Base-by-base conservation (phyloP, 2,329 filamentous ascomycete species). In the Epichloe festucae region DNA sequence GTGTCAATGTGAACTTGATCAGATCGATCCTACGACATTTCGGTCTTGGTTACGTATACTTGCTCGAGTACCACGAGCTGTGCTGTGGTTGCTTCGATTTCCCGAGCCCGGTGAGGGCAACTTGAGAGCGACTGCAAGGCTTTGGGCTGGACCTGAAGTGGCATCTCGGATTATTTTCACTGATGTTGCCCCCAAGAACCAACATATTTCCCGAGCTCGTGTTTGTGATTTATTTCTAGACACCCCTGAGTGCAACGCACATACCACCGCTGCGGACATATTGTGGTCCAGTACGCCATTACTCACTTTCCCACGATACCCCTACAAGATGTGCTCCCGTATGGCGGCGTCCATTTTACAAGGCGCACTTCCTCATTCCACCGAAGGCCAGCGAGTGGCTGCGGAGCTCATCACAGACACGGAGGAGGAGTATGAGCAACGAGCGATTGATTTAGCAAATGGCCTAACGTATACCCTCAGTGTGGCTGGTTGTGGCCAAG, bases 271-370 rank as follows among this genome's bases (percentile, higher is more conserved):
- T 2, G 94, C 93, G 12, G 93, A 98, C 62, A 85, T 97, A 1
- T 74, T 98, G 6, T 98, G 93, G 93, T 94, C 87, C 49, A 94
- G 90, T 59, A 97, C 93, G 0, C 93, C 93, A 5, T 73, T 98
- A 21, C 74, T 98, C 31, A 98, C 93, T 0, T 75, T 93, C 34
- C 90, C 93, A 11, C 81, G 93, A 38, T 96, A 97, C 66, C 80
- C 86, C 48, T 96, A 96, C 70, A 98, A 98, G 69, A 98, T 98
- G 93, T 98, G 93, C 68, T 95, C 89, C 43, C 86, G 93, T 50
- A 98, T 98, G 86, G 93, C 91, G 6, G 90, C 93, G 6, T 95
- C 89, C 11, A 97, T 98, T 52, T 75, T 98, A 34, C 87, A 82
- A 57, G 93, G 93, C 15, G 93, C 93, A 0, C 71, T 98, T 3